Evolutionary conservation across 768 basidiomycete genomes (phyloP).

Genomic region (Mycena rebaudengoi): DNA sequence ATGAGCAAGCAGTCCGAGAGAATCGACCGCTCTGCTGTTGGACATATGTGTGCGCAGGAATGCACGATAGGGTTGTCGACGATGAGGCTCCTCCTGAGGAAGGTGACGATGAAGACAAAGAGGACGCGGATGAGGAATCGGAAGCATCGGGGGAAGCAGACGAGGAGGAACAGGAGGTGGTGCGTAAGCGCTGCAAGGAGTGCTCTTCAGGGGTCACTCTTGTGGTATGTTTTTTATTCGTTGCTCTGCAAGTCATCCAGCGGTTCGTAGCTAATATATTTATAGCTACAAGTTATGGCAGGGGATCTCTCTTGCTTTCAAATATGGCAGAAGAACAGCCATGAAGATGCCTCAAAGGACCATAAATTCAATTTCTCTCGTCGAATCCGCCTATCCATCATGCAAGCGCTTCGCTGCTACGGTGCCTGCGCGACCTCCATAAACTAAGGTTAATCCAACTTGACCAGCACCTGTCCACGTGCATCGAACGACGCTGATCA

Average conservation of each 20-base stretch:
- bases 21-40: background rate
- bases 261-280: background rate
- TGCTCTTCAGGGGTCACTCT: background rate
- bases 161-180: background rate
- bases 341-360: background rate
- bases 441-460: too few species aligned
- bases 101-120: background rate
- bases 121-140: background rate
- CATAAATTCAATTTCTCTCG: conserved; percentile 1
- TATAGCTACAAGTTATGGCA: conserved; percentile 1
- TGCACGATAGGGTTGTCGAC: background rate
- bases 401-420: background rate
- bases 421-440: background rate
- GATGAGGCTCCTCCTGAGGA: background rate
- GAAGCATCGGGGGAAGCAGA: background rate
- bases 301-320: background rate
- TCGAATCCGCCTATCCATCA: background rate
- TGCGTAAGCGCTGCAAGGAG: background rate
- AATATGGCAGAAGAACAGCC: conserved; percentile 4
- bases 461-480: too few species aligned
- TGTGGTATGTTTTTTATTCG: too few species aligned
- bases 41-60: background rate
- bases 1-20: background rate
- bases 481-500: too few species aligned
- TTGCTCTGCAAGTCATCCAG: too few species aligned